A percentile compares a stretch with the other conserved stretches of the same genome.
These are phyloP conservation scores for Fusarium brevicatenulatum DNA, from an alignment of 2,329 filamentous ascomycete species.

Conservation along the genomic window DNA sequence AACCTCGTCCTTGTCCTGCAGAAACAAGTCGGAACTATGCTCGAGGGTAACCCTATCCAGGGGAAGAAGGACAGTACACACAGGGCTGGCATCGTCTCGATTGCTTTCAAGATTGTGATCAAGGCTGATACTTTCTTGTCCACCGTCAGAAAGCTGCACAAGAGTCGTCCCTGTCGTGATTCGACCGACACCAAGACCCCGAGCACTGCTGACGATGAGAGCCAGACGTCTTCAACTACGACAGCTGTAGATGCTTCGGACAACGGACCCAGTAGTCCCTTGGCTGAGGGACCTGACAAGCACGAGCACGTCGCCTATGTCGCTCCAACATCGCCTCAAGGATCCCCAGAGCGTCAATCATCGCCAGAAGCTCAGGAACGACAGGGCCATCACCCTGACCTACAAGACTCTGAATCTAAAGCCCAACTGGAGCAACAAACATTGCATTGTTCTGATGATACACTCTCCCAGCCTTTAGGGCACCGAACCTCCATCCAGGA, in stretches of 20 bases:
- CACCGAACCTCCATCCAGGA: rapidly evolving
- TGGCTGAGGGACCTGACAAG: rapidly evolving
- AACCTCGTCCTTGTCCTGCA: neutral
- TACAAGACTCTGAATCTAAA: neutral
- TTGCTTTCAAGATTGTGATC: neutral
- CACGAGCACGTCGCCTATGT: rapidly evolving
- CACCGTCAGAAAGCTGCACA: neutral
- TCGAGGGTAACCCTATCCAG: neutral
- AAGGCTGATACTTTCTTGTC: neutral
- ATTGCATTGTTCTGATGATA: neutral
- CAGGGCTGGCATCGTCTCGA: neutral
- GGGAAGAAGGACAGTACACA: rapidly evolving
- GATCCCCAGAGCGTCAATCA: neutral
- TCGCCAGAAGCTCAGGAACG: neutral
- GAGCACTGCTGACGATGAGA: rapidly evolving
- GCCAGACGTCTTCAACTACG: rapidly evolving
- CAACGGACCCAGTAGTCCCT: neutral
- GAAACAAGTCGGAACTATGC: neutral
- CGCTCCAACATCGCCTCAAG: neutral
- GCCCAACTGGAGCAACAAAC: neutral
- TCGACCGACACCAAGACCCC: neutral
- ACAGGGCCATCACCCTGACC: neutral
- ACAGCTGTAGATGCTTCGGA: neutral
- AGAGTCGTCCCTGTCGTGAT: neutral
- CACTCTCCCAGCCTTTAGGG: neutral